Evolutionary conservation across 2,329 filamentous ascomycete species (phyloP).

Genomic region (Epicoccum sorghinum): DNA sequence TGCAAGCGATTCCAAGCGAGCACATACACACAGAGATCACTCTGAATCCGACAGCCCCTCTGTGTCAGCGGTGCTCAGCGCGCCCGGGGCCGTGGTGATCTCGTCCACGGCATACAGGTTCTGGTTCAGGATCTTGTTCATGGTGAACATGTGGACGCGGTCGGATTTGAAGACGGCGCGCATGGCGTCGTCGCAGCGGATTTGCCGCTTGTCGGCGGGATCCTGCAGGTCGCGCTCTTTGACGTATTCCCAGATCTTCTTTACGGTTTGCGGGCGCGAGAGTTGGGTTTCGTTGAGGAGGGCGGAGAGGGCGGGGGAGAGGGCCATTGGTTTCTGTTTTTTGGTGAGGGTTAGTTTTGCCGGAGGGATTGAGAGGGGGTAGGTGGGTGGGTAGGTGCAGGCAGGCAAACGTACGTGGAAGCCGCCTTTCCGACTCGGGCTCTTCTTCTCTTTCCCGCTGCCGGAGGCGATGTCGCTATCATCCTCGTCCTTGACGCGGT

Average conservation of each 20-base stretch:
- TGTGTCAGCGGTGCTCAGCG: no score
- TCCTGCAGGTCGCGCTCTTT: slow-evolving; percentile 88
- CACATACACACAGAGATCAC: no score
- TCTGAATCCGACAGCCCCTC: no score
- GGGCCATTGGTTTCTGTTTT: slow-evolving; percentile 70
- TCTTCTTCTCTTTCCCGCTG: slow-evolving; percentile 66
- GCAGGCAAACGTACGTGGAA: slow-evolving; percentile 70
- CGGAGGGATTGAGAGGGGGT: neutral
- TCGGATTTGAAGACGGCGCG: slow-evolving; percentile 89
- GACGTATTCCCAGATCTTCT: slow-evolving; percentile 95
- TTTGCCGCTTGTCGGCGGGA: slow-evolving; percentile 88
- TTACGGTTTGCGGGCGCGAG: slow-evolving; percentile 92
- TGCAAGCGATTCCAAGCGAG: no score
- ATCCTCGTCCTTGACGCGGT: slow-evolving; percentile 77
- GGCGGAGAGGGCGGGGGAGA: slow-evolving; percentile 72
- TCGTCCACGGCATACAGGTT: slow-evolving; percentile 89
- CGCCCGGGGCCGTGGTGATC: slow-evolving; percentile 7
- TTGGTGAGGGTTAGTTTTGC: slow-evolving; percentile 18
- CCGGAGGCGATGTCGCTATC: slow-evolving; percentile 77
- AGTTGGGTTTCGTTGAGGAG: slow-evolving; percentile 79
- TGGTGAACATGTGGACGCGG: slow-evolving; percentile 97
- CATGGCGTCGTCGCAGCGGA: slow-evolving; percentile 90
- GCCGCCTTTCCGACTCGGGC: slow-evolving; percentile 78
- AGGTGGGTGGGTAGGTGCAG: neutral
- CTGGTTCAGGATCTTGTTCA: slow-evolving; percentile 94